Evolutionary conservation across 2,329 filamentous ascomycete species (phyloP).

Genomic region (Gremmenia infestans): DNA sequence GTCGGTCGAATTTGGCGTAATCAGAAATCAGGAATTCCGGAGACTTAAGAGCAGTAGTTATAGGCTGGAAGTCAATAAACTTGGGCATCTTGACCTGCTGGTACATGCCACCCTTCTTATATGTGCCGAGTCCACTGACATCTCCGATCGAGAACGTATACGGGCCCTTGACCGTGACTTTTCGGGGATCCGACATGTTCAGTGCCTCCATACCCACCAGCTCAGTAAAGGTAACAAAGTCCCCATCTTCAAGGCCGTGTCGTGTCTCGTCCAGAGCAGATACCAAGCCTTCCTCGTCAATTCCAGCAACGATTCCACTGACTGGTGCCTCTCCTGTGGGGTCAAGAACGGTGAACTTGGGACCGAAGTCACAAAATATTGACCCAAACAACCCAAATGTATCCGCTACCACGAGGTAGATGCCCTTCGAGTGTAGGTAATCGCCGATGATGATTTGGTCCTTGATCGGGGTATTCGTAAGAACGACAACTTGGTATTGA

Average conservation of each 20-base stretch:
- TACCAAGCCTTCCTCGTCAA: constrained; percentile 85
- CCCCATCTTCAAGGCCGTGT: constrained; percentile 92
- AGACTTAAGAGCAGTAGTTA: constrained; percentile 72
- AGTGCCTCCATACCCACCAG: constrained; percentile 86
- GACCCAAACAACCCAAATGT: constrained; percentile 92
- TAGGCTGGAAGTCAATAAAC: constrained; percentile 79
- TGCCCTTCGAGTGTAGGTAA: constrained; percentile 90
- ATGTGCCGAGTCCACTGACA: constrained; percentile 79
- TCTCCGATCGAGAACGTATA: constrained; percentile 98
- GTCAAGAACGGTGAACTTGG: constrained; percentile 87
- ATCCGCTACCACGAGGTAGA: constrained; percentile 82
- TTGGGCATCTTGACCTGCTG: constrained; percentile 99
- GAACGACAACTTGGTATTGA: constrained; percentile 86
- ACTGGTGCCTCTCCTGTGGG: constrained; percentile 83
- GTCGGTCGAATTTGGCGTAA: constrained; percentile 96
- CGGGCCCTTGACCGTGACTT: constrained; percentile 89
- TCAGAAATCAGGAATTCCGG: constrained; percentile 90
- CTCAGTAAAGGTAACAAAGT: constrained; percentile 93
- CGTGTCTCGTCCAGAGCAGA: constrained; percentile 91
- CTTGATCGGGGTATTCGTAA: constrained; percentile 77
- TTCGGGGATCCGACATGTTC: constrained; percentile 78
- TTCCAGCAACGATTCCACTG: constrained; percentile 83
- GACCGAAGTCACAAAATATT: constrained; percentile 95
- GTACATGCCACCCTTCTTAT: constrained; percentile 83
- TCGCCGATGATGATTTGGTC: constrained; percentile 82